Evolutionary conservation across 305 asterid species (phyloP).

Genomic region (Fraxinus nigra): DNA sequence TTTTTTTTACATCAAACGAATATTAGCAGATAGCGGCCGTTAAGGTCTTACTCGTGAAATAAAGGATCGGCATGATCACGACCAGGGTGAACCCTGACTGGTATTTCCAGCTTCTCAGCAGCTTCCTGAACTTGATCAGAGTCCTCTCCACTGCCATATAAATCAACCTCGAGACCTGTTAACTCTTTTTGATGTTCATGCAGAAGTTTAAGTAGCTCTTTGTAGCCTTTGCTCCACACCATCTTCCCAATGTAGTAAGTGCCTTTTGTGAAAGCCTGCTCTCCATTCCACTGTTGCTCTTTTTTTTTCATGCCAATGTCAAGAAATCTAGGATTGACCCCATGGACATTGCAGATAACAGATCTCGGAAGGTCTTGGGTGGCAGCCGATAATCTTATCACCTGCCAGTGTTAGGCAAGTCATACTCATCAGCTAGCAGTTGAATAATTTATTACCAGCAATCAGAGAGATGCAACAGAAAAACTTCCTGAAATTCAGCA

Average conservation of each 20-base stretch:
- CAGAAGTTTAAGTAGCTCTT: slow-evolving; percentile 78
- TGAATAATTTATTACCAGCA: slow-evolving; percentile 14
- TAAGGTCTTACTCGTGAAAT: slow-evolving; percentile 77
- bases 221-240: slow-evolving; percentile 98
- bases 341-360: slow-evolving; percentile 86
- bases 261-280: slow-evolving; percentile 66
- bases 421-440: slow-evolving; percentile 27
- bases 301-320: slow-evolving; percentile 73
- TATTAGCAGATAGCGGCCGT: background rate
- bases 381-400: slow-evolving; percentile 93
- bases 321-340: slow-evolving; percentile 92
- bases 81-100: slow-evolving; percentile 81
- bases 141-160: slow-evolving; percentile 97
- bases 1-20: background rate
- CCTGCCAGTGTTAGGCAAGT: slow-evolving; percentile 44
- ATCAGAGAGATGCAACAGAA: background rate
- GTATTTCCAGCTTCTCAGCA: slow-evolving; percentile 57
- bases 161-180: slow-evolving; percentile 70
- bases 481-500: background rate
- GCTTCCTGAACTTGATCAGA: slow-evolving; percentile 71
- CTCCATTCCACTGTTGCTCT: slow-evolving; percentile 57
- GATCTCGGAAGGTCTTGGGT: slow-evolving; percentile 98
- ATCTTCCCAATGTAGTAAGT: slow-evolving; percentile 94
- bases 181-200: slow-evolving; percentile 72
- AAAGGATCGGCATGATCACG: slow-evolving; percentile 91